Evolutionary conservation across 1,139 yeast species (phyloP).

Genomic region (Candida freyschussii): DNA sequence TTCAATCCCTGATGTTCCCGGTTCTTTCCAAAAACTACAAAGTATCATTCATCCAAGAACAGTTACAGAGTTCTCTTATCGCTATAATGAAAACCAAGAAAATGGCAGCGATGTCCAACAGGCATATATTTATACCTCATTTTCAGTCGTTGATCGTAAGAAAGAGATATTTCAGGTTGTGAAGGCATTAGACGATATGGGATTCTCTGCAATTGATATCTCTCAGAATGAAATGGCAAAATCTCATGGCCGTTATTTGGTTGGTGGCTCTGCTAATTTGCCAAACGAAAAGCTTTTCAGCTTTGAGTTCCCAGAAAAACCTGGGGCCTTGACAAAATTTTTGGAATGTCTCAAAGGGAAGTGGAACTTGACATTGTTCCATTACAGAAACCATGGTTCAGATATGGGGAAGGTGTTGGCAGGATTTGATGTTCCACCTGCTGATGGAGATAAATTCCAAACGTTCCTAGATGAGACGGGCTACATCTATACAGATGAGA

Average conservation of each 20-base stretch:
- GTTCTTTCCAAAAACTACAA: constrained; percentile 77
- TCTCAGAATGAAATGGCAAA: constrained; percentile 93
- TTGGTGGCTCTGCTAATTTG: constrained; percentile 77
- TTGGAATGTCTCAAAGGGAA: constrained; percentile 63
- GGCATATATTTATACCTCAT: constrained; percentile 85
- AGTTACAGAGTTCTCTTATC: constrained; percentile 90
- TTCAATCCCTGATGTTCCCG: constrained; percentile 88
- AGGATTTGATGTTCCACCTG: constrained; percentile 80
- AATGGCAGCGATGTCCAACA: constrained; percentile 28
- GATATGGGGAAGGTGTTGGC: constrained; percentile 91
- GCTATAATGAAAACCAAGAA: constrained; percentile 44
- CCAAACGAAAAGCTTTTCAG: constrained; percentile 71
- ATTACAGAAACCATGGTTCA: constrained; percentile 94
- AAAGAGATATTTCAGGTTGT: constrained; percentile 46
- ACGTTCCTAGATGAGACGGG: constrained; percentile 66
- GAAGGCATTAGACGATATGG: constrained; percentile 39
- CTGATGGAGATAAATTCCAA: constrained; percentile 60
- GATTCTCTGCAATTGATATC: constrained; percentile 73
- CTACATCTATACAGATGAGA: constrained; percentile 75
- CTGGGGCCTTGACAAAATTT: constrained; percentile 85
- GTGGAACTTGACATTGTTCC: constrained; percentile 93
- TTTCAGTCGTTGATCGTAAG: constrained; percentile 71
- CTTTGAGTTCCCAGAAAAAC: constrained; percentile 96
- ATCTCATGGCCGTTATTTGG: constrained; percentile 91
- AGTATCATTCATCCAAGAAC: constrained; percentile 76